Conservation (phyloP, 2,329 filamentous ascomycete species). For the Acrocalymma vagum region DNA sequence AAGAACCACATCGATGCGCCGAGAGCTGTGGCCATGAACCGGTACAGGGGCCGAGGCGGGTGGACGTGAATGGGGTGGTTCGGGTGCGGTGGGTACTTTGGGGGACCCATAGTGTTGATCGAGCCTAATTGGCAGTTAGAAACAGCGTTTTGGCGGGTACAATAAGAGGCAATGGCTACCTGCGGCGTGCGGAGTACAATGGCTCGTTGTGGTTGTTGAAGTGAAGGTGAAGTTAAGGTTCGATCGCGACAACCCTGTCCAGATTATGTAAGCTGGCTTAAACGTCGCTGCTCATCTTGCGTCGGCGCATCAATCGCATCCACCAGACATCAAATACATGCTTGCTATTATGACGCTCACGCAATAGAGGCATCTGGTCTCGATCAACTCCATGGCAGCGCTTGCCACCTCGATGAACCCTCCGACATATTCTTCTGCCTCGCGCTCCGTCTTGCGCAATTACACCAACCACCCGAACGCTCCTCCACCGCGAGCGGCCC, state of each 20-base stretch:
- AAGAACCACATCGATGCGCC: conserved; percentile 99
- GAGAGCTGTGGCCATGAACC: conserved; percentile 84
- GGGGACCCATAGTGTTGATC: conserved; percentile 44
- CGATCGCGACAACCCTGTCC: conserved; percentile 12
- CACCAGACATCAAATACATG: conserved; percentile 28
- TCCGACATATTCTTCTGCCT: conserved; percentile 8
- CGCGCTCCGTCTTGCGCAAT: not conserved
- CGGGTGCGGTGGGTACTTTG: conserved; percentile 48
- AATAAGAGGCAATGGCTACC: conserved; percentile 21
- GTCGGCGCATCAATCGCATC: conserved; percentile 25
- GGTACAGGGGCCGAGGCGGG: conserved; percentile 75
- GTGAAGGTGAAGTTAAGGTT: conserved; percentile 35
- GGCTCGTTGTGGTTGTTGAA: conserved; percentile 30
- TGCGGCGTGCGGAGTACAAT: conserved; percentile 38
- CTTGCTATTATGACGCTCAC: conserved; percentile 21
- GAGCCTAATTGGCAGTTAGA: conserved; percentile 29
- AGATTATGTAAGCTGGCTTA: conserved; percentile 15
- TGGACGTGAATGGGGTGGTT: conserved; percentile 66
- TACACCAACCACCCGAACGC: not conserved
- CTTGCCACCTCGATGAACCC: conserved; percentile 17
- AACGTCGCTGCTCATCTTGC: conserved; percentile 24
- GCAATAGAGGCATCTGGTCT: conserved; percentile 22
- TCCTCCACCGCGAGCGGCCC: conserved; percentile 3
- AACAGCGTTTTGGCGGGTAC: not conserved
- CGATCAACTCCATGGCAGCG: conserved; percentile 30